phyloP scores from a whole-genome alignment of 192 early-diverging fungal species.

The Backusella tuberculispora region DNA sequence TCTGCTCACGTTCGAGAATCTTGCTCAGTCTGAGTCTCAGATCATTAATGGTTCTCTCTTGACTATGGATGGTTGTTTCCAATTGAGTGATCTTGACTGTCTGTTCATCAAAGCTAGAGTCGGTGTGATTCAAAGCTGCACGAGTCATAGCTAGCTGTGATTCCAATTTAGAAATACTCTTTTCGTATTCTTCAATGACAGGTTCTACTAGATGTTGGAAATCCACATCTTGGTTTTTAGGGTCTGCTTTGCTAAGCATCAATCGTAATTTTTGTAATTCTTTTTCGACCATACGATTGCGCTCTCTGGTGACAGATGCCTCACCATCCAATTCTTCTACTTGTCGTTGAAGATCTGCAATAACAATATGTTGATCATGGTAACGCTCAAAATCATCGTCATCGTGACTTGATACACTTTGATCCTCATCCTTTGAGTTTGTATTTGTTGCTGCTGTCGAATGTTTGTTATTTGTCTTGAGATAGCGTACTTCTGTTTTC shows the following conservation, averaged over 20 bases:
- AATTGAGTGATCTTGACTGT: slow-evolving; percentile 52
- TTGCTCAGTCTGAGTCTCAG: slow-evolving; percentile 46
- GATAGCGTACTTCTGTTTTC: slow-evolving; percentile 56
- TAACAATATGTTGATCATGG: slow-evolving; percentile 34
- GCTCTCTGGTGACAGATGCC: slow-evolving; percentile 31
- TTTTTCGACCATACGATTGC: slow-evolving; percentile 31
- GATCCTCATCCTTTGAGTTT: slow-evolving; percentile 9
- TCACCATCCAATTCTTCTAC: slow-evolving; percentile 43
- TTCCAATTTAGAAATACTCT: slow-evolving; percentile 65
- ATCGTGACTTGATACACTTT: slow-evolving; percentile 4
- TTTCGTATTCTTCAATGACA: slow-evolving; percentile 75
- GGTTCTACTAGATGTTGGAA: slow-evolving; percentile 63
- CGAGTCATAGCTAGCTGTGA: slow-evolving; percentile 58
- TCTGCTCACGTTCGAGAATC: slow-evolving; percentile 50
- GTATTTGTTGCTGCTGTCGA: too few relatives aligned
- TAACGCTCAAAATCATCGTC: slow-evolving; percentile 27
- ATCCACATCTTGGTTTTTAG: slow-evolving; percentile 37
- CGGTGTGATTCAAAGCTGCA: slow-evolving; percentile 59
- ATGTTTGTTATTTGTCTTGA: slow-evolving; percentile 37
- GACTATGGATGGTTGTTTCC: slow-evolving; percentile 46
- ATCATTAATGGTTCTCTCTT: slow-evolving; percentile 48
- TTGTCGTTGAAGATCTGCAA: slow-evolving; percentile 40
- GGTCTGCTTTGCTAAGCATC: slow-evolving; percentile 18
- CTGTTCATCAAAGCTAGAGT: slow-evolving; percentile 59
- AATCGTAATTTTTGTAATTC: slow-evolving; percentile 25